phyloP scores from a whole-genome alignment of 2,329 filamentous ascomycete species.

The Trichoderma polysporum region DNA sequence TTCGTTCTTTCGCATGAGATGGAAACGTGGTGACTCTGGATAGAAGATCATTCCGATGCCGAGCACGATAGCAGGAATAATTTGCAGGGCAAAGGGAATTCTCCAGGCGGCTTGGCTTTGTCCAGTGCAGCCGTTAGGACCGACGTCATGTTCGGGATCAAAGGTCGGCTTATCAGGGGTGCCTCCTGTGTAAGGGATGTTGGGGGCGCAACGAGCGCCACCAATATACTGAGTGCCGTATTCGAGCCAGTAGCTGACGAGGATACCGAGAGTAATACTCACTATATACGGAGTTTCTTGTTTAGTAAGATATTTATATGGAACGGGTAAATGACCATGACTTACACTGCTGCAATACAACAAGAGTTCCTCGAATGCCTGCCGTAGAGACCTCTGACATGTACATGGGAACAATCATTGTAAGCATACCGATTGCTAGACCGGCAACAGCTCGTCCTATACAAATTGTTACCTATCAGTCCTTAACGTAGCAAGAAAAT shows the following conservation, averaged over 20 bases:
- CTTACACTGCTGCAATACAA: constrained; percentile 42
- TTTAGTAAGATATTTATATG: not conserved
- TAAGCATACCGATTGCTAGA: constrained; percentile 42
- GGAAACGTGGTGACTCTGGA: constrained; percentile 38
- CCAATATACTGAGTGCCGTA: constrained; percentile 43
- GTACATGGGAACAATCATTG: constrained; percentile 44
- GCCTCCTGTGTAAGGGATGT: constrained; percentile 47
- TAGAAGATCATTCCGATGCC: constrained; percentile 56
- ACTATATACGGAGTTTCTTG: constrained; percentile 17
- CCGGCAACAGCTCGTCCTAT: constrained; percentile 45
- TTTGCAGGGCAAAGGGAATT: constrained; percentile 51
- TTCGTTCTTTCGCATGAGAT: constrained; percentile 34
- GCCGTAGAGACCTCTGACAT: constrained; percentile 51
- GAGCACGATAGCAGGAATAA: constrained; percentile 56
- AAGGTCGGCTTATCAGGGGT: constrained; percentile 40
- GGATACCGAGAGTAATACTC: constrained; percentile 44
- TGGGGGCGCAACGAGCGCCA: constrained; percentile 47
- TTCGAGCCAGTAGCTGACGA: constrained; percentile 44
- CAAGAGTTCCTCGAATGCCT: constrained; percentile 48
- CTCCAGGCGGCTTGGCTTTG: constrained; percentile 47
- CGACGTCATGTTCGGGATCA: constrained; percentile 44
- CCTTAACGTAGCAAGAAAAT: not conserved
- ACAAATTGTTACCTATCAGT: not conserved
- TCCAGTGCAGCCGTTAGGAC: constrained; percentile 42
- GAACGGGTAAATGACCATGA: not conserved